phyloP scores from a whole-genome alignment of 192 early-diverging fungal species.

The Irineochytrium annulatum region DNA sequence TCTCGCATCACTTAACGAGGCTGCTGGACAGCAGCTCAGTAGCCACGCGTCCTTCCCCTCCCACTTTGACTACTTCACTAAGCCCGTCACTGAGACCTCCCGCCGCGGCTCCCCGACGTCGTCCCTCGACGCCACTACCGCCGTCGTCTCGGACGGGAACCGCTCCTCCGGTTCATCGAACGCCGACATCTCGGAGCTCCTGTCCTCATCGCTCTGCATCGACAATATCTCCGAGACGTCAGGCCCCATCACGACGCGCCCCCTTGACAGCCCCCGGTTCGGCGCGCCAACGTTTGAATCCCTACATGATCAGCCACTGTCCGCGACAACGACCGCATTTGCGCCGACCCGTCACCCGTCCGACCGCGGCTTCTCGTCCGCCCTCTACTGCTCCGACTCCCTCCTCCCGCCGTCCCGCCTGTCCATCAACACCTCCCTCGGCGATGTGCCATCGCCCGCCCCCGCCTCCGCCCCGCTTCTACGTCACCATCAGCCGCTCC shows the following conservation, averaged over 20 bases:
- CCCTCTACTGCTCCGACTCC: slow-evolving; percentile 42
- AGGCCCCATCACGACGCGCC: no score
- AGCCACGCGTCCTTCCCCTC: slow-evolving; percentile 8
- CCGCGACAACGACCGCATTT: no score
- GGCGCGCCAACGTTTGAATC: background rate
- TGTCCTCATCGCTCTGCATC: no score
- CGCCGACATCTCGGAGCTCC: background rate
- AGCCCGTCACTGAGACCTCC: background rate
- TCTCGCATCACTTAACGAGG: background rate
- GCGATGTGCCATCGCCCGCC: no score
- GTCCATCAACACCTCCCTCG: slow-evolving; percentile 16
- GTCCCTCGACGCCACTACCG: background rate
- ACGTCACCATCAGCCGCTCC: no score
- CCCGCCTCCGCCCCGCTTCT: background rate
- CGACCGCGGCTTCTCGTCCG: slow-evolving; percentile 45
- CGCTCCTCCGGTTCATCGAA: background rate
- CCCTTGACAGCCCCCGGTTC: background rate
- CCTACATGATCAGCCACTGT: background rate
- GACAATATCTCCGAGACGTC: no score
- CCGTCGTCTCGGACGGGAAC: no score
- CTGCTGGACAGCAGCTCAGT: slow-evolving; percentile 3
- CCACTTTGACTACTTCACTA: slow-evolving; percentile 17
- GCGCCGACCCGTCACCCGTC: background rate
- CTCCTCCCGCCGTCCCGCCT: no score
- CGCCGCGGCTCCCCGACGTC: background rate